Base-by-base conservation (phyloP, 768 basidiomycete genomes). In the Boletus rubroflammeus region DNA sequence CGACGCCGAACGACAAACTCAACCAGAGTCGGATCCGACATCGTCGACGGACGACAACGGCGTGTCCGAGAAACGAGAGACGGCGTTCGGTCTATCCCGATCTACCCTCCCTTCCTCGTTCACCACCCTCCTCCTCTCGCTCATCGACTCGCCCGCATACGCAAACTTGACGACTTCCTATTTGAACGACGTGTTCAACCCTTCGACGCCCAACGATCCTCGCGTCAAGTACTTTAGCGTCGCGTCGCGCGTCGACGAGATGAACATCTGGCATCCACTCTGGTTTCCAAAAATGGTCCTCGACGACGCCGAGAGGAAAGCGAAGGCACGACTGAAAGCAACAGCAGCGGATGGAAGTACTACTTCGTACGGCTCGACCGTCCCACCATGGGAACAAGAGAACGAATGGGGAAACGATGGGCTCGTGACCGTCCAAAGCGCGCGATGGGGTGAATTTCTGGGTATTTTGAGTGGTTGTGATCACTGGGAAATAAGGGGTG, bases 131-230 rank as follows among this genome's bases (percentile, higher is more conserved):
- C 77, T 99, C 31, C 81, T 98, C 15, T 87, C 88, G 43, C 73
- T 95, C 51, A 81, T 98, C 59, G 97, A 99, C 75, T 94, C 94
- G 0, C 97, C 97, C 1, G 97, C 97, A 0, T 99, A 98, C 70
- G 85, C 90, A 7, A 96, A 97, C 66, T 79, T 99, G 47, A 96
- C 93, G 6, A 87, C 95, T 2, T 69, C 80, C 5, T 98, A 88
- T 67, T 79, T 97, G 36, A 85, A 83, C 55, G 75, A 82, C 36
- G 75, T 83, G 0, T 96, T 96, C 78, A 98, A 88, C 76, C 96
- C 84, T 2, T 71, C 73, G 25, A 92, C 87, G 0, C 93, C 93
- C 0, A 76, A 95, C 61, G 82, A 86, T 58, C 84, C 87, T 1
- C 74, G 75, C 38, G 93, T 98, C 52, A 91, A 89, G 64, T 99